A percentile compares a stretch with the other conserved stretches of the same genome.
These are phyloP conservation scores for Corynespora cassiicola DNA, from an alignment of 2,329 filamentous ascomycete genomes.

Conservation along the genomic window DNA sequence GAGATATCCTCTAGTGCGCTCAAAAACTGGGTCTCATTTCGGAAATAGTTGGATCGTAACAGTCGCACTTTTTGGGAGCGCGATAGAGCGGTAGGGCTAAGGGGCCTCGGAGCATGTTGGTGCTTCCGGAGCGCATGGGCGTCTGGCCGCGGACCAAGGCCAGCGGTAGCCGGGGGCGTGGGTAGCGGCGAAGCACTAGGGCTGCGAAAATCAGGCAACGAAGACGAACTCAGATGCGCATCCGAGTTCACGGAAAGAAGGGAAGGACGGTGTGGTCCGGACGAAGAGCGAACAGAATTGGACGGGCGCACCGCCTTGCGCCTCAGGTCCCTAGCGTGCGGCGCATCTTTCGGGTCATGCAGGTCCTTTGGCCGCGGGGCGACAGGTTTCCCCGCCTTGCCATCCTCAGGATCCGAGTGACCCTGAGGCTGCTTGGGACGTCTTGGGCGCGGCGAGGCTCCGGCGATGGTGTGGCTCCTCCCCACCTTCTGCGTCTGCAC, in stretches of 20 bases:
- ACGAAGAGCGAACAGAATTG: constrained; percentile 26
- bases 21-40: constrained; percentile 80
- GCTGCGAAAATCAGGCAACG: constrained; percentile 67
- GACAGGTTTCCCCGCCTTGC: constrained; percentile 47
- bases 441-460: constrained; percentile 50
- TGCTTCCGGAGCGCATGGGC: constrained; percentile 53
- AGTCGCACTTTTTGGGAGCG: constrained; percentile 72
- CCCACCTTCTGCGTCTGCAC: constrained; percentile 63
- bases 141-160: constrained; percentile 41
- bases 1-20: constrained; percentile 84
- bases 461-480: constrained; percentile 73
- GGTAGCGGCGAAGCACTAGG: constrained; percentile 52
- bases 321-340: no score
- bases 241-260: constrained; percentile 64
- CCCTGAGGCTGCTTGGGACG: constrained; percentile 47
- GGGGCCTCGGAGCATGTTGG: constrained; percentile 61
- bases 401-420: constrained; percentile 44
- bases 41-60: constrained; percentile 81
- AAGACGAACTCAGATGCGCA: constrained; percentile 71
- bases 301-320: constrained; percentile 33
- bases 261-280: constrained; percentile 50
- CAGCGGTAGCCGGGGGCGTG: constrained; percentile 49
- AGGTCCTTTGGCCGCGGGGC: constrained; percentile 29
- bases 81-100: constrained; percentile 68
- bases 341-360: constrained; percentile 30